A percentile compares a stretch with the other conserved stretches of the same genome.
Conservation (phyloP, 306 rosid genomes). For the Acacia melanoxylon region DNA sequence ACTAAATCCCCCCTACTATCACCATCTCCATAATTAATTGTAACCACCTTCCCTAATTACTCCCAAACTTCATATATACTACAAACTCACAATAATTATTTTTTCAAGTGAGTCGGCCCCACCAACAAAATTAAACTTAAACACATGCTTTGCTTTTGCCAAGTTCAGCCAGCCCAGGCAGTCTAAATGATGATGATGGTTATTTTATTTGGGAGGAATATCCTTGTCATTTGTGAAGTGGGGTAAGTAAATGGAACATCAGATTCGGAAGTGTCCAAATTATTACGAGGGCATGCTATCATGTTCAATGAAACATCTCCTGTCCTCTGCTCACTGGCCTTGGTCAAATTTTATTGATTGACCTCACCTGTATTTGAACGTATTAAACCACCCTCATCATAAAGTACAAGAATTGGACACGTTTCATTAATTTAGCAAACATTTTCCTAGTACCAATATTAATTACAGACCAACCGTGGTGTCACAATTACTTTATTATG, state of each 20-base stretch:
- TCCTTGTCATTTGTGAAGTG: background rate
- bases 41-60: background rate
- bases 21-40: background rate
- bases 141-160: background rate
- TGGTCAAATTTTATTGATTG: background rate
- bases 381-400: background rate
- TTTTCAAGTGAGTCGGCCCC: background rate
- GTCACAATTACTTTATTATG: background rate
- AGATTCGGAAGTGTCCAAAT: background rate
- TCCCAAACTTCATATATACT: too few relatives aligned
- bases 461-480: too few relatives aligned
- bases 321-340: background rate
- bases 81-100: too few relatives aligned
- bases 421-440: background rate
- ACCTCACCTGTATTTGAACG: background rate
- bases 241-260: conserved; percentile 14
- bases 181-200: background rate
- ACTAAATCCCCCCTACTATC: background rate
- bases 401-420: background rate
- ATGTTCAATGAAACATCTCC: background rate
- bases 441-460: background rate
- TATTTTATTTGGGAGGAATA: background rate
- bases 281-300: background rate
- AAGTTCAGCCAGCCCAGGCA: too few relatives aligned
- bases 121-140: background rate